phyloP scores from a whole-genome alignment of 495 filamentous ascomycete genomes.

The Platismatia glauca region DNA sequence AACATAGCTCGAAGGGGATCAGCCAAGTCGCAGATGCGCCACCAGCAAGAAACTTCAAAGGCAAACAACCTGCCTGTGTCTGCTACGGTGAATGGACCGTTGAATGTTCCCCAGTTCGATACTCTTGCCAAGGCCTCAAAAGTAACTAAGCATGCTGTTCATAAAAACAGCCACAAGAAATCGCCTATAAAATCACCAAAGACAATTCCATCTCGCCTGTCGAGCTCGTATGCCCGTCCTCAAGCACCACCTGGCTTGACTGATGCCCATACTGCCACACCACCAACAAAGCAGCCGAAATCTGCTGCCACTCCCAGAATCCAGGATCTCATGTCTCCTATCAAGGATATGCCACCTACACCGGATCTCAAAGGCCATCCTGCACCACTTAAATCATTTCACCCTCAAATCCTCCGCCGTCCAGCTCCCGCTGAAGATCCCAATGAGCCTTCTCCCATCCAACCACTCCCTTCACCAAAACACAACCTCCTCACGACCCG shows the following conservation, averaged over 20 bases:
- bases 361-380: conserved; percentile 22
- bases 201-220: conserved; percentile 21
- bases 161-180: conserved; percentile 2
- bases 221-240: conserved; percentile 12
- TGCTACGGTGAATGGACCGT: conserved; percentile 44
- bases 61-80: conserved; percentile 25
- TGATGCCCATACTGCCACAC: conserved; percentile 1
- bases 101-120: conserved; percentile 44
- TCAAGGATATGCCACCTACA: conserved; percentile 13
- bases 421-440: conserved; percentile 28
- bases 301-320: conserved; percentile 19
- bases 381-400: conserved; percentile 39
- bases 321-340: conserved; percentile 7
- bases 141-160: conserved; percentile 4
- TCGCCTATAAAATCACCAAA: conserved; percentile 16
- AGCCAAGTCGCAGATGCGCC: conserved; percentile 7
- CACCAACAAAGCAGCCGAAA: conserved; percentile 20
- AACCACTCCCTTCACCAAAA: conserved; percentile 24
- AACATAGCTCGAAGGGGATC: neutral
- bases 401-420: conserved; percentile 52
- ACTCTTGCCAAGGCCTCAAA: conserved; percentile 13
- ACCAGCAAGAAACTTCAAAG: conserved; percentile 1
- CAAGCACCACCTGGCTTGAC: neutral
- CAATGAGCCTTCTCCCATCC: conserved; percentile 23
- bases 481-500: conserved; percentile 27